Evolutionary conservation across 78 protist genomes (phyloP).

Genomic region (Polysphondylium violaceum): DNA sequence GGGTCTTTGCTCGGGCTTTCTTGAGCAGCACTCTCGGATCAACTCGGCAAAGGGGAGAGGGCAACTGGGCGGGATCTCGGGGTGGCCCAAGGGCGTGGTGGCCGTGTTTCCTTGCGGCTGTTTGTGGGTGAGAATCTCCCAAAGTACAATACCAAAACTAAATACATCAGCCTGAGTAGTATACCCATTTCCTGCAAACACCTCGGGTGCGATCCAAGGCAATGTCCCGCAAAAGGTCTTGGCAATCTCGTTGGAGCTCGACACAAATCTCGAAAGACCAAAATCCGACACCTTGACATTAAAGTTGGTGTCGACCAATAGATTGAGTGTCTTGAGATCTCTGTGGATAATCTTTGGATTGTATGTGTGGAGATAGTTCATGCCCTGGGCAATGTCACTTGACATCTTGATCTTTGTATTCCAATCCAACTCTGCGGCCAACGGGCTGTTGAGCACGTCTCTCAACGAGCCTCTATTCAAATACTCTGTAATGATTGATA

Average conservation of each 20-base stretch:
- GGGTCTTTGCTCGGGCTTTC: slow-evolving; percentile 58
- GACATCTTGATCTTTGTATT: slow-evolving; percentile 64
- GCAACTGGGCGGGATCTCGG: slow-evolving; percentile 44
- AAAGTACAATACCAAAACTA: slow-evolving; percentile 70
- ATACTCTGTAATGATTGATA: slow-evolving; percentile 71
- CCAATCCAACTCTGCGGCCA: not conserved
- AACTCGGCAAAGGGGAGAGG: slow-evolving; percentile 30
- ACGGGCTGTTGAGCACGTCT: slow-evolving; percentile 13
- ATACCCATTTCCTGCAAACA: slow-evolving; percentile 46
- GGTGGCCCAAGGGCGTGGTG: slow-evolving; percentile 1
- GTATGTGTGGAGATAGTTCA: slow-evolving; percentile 82
- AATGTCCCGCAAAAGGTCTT: slow-evolving; percentile 72
- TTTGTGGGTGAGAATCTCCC: slow-evolving; percentile 72
- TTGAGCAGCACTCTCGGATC: slow-evolving; percentile 53
- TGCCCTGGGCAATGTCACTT: slow-evolving; percentile 74
- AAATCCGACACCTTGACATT: slow-evolving; percentile 65
- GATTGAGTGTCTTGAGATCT: slow-evolving; percentile 53
- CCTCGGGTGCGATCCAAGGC: slow-evolving; percentile 72
- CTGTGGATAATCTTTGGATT: slow-evolving; percentile 75
- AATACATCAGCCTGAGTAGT: slow-evolving; percentile 61
- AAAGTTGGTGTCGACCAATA: slow-evolving; percentile 50
- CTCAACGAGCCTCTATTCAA: slow-evolving; percentile 65
- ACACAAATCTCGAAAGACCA: slow-evolving; percentile 42
- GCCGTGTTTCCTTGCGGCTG: slow-evolving; percentile 33
- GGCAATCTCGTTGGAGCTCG: not conserved